These are phyloP conservation scores for Solanum phureja DNA, from an alignment of 257 asterid genomes.

Conservation along the genomic window DNA sequence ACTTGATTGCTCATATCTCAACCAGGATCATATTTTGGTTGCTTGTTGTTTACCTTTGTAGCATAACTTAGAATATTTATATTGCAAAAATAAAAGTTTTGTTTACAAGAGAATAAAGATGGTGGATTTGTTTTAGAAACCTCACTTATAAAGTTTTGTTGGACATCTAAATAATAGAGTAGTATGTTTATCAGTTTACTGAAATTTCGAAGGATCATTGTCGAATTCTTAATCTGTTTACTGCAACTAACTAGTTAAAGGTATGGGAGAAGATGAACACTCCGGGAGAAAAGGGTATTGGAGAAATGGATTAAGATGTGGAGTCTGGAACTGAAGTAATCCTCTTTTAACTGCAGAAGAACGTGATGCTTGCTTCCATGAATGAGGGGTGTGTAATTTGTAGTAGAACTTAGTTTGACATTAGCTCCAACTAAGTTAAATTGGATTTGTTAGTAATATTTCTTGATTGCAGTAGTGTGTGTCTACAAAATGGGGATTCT, in stretches of 20 bases:
- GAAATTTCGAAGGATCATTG: background rate
- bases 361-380: background rate
- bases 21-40: background rate
- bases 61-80: background rate
- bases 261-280: background rate
- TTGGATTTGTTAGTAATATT: background rate
- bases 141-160: background rate
- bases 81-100: accelerated
- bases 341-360: background rate
- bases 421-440: background rate
- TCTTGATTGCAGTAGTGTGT: background rate
- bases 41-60: background rate
- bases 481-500: background rate
- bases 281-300: background rate
- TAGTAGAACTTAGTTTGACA: background rate
- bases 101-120: background rate
- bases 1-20: background rate
- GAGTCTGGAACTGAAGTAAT: background rate
- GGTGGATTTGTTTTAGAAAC: background rate
- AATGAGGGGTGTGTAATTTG: background rate
- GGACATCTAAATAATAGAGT: background rate
- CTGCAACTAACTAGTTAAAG: background rate
- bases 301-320: background rate
- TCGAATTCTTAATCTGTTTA: background rate
- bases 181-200: background rate